These are phyloP conservation scores for Harringtonia aguacate DNA, from an alignment of 2,329 filamentous ascomycete species.

Conservation along the genomic window DNA sequence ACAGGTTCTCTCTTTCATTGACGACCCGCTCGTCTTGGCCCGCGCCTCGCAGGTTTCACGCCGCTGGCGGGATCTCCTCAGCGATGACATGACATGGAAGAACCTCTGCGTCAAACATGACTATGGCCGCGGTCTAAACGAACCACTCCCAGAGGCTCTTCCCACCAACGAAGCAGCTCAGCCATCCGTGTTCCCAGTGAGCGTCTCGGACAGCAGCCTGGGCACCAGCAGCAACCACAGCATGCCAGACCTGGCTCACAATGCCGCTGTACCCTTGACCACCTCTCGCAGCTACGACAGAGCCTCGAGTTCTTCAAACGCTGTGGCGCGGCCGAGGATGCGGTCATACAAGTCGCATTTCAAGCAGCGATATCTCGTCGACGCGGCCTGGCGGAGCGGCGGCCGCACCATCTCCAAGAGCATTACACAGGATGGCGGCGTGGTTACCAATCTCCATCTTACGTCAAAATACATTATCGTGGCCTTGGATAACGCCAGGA, in stretches of 20 bases:
- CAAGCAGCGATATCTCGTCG: slow-evolving; percentile 93
- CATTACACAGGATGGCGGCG: slow-evolving; percentile 92
- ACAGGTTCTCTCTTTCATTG: slow-evolving; percentile 90
- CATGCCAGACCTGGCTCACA: slow-evolving; percentile 32
- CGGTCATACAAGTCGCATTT: slow-evolving; percentile 93
- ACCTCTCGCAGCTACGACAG: slow-evolving; percentile 47
- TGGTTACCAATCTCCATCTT: slow-evolving; percentile 89
- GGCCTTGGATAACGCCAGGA: slow-evolving; percentile 94
- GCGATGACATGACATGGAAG: slow-evolving; percentile 98
- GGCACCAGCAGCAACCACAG: slow-evolving; percentile 21
- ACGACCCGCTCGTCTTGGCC: slow-evolving; percentile 88
- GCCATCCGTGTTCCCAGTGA: slow-evolving; percentile 21
- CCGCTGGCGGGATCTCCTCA: slow-evolving; percentile 85
- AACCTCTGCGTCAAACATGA: slow-evolving; percentile 93
- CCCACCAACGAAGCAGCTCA: slow-evolving; percentile 17
- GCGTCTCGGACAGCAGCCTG: slow-evolving; percentile 21
- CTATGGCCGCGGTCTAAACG: slow-evolving; percentile 54
- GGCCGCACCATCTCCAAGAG: slow-evolving; percentile 75
- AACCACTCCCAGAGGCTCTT: slow-evolving; percentile 23
- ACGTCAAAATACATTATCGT: slow-evolving; percentile 96
- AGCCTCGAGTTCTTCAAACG: slow-evolving; percentile 21
- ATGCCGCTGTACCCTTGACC: slow-evolving; percentile 21
- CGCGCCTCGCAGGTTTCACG: slow-evolving; percentile 93
- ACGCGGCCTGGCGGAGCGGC: slow-evolving; percentile 91
- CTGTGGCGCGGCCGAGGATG: slow-evolving; percentile 45